A percentile compares a stretch with the other conserved stretches of the same genome.
phyloP scores from a whole-genome alignment of 108 stramenopile species.

The Craspedostauros australis region DNA sequence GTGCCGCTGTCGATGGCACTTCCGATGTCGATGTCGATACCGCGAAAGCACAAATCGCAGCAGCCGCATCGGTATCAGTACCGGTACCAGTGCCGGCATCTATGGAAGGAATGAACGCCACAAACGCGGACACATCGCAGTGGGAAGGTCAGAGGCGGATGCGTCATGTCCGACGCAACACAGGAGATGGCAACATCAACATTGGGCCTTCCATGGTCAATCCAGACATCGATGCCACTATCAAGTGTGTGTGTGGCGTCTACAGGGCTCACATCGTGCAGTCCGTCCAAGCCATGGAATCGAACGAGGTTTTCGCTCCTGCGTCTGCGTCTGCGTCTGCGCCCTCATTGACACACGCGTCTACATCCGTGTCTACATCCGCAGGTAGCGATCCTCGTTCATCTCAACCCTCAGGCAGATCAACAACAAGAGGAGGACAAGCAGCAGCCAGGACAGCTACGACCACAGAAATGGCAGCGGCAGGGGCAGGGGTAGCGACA shows the following conservation, averaged over 20 bases:
- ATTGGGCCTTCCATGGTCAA: constrained; percentile 77
- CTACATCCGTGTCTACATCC: background rate
- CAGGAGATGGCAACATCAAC: constrained; percentile 90
- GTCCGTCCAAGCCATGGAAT: constrained; percentile 10
- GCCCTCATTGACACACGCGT: no score
- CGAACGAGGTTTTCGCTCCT: background rate
- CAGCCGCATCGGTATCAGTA: background rate
- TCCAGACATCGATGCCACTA: constrained; percentile 91
- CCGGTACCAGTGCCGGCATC: background rate
- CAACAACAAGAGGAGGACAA: constrained; percentile 4
- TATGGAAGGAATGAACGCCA: background rate
- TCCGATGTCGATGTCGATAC: background rate
- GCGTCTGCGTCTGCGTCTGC: no score
- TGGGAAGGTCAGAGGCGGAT: background rate
- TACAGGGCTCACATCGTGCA: constrained; percentile 84
- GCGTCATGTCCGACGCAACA: constrained; percentile 63
- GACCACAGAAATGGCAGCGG: no score
- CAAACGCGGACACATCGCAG: constrained; percentile 1
- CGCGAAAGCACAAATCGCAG: background rate
- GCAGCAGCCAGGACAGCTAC: background rate
- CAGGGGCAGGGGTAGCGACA: no score
- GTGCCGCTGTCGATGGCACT: constrained; percentile 18
- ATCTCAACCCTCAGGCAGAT: no score
- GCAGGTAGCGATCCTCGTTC: background rate
- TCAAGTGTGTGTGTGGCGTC: constrained; percentile 90